A percentile compares a stretch with the other conserved stretches of the same genome.
Evolutionary conservation across 2,329 filamentous ascomycete genomes (phyloP).

Genomic region (Aspergillus pseudoglaucus): DNA sequence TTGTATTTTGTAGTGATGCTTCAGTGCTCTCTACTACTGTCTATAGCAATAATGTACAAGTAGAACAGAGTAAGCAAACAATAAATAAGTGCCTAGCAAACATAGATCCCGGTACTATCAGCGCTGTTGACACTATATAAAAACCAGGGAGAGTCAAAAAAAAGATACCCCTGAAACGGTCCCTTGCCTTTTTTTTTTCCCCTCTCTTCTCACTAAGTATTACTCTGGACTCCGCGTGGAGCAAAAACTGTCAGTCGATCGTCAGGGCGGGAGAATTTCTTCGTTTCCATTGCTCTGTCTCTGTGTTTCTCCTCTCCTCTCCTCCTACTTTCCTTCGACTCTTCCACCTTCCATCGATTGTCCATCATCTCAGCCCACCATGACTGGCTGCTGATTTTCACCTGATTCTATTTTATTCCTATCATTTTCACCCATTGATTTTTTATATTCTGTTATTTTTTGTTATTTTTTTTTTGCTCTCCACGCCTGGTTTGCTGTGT

Average conservation of each 20-base stretch:
- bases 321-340: conserved; percentile 1
- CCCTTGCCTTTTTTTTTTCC: neutral
- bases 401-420: neutral
- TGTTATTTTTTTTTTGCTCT: conserved; percentile 5
- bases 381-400: neutral
- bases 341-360: neutral
- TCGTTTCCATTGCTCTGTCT: neutral
- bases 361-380: neutral
- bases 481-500: conserved; percentile 1
- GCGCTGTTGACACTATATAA: no score
- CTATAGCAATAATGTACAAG: neutral
- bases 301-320: conserved; percentile 1
- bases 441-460: conserved; percentile 7
- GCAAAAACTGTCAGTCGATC: conserved; percentile 10
- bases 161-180: neutral
- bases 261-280: conserved; percentile 9
- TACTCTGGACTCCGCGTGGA: neutral
- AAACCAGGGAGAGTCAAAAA: neutral
- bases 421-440: neutral
- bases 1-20: neutral
- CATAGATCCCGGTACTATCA: no score
- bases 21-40: neutral
- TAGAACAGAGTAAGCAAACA: neutral
- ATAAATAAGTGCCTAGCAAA: neutral
- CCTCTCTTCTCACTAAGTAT: neutral